Conservation (phyloP, 1,284 basidiomycete species). For the Neonothopanus nambi region DNA sequence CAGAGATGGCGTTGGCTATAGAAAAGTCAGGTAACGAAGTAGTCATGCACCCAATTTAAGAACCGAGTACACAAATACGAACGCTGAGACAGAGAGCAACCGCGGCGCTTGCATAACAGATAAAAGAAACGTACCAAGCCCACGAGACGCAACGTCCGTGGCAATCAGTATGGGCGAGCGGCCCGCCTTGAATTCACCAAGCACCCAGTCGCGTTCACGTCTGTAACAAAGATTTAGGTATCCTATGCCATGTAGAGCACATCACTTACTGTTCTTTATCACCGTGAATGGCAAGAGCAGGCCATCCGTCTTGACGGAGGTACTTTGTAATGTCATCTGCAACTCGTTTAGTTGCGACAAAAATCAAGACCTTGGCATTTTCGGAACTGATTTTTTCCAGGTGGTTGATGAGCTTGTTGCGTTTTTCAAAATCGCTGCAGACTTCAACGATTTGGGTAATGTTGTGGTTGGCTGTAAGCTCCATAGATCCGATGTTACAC, state of each 20-base stretch:
- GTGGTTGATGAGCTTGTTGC: conserved; percentile 94
- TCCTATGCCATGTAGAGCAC: conserved; percentile 3
- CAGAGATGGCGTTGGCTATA: conserved; percentile 11
- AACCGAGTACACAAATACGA: neutral
- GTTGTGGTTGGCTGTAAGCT: conserved; percentile 97
- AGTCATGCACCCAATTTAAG: neutral
- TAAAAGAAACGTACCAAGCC: conserved; percentile 88
- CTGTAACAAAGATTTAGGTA: conserved; percentile 39
- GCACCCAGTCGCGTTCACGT: conserved; percentile 98
- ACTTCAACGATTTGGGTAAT: conserved; percentile 96
- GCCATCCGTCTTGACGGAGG: conserved; percentile 97
- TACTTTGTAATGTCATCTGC: conserved; percentile 99
- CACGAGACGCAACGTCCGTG: conserved; percentile 97
- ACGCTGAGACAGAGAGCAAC: neutral
- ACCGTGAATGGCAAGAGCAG: conserved; percentile 96
- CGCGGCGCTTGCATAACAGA: conserved; percentile 37
- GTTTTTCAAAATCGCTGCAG: conserved; percentile 98
- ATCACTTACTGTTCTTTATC: conserved; percentile 90
- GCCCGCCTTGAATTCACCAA: conserved; percentile 97
- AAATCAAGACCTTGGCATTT: conserved; percentile 98
- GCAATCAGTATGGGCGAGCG: conserved; percentile 98
- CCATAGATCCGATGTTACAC: conserved; percentile 99
- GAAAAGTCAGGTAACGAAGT: conserved; percentile 6
- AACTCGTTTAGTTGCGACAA: conserved; percentile 96
- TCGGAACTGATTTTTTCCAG: conserved; percentile 95